Conservation (phyloP, 2,329 filamentous ascomycete genomes). For the Curvularia verruculosa region DNA sequence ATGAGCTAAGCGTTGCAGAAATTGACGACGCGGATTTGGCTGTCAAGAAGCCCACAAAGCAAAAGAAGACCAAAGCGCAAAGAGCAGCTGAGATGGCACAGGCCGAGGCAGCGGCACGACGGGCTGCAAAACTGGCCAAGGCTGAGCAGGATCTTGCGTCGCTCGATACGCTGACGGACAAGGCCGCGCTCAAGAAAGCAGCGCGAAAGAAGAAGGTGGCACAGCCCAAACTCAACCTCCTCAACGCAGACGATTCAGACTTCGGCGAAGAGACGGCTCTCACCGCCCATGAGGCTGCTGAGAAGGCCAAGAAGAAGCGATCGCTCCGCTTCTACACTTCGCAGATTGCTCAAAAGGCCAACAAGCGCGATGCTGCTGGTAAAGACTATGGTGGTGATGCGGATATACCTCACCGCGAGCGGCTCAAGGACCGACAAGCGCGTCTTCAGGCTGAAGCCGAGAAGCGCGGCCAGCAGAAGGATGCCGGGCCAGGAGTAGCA, state of each 20-base stretch:
- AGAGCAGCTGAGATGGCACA: conserved; percentile 59
- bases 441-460: conserved; percentile 89
- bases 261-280: conserved; percentile 89
- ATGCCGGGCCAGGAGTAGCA: conserved; percentile 63
- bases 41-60: conserved; percentile 43
- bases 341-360: conserved; percentile 93
- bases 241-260: conserved; percentile 74
- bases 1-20: conserved; percentile 42
- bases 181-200: conserved; percentile 55
- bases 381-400: conserved; percentile 78
- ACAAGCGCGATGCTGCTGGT: conserved; percentile 76
- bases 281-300: conserved; percentile 77
- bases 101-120: conserved; percentile 60
- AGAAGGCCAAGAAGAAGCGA: conserved; percentile 90
- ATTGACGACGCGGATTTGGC: conserved; percentile 41
- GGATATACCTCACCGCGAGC: conserved; percentile 87
- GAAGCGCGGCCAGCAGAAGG: conserved; percentile 71
- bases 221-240: conserved; percentile 41
- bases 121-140: conserved; percentile 59
- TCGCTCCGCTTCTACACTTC: conserved; percentile 97
- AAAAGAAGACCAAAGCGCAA: conserved; percentile 57
- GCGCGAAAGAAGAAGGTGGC: conserved; percentile 48
- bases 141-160: conserved; percentile 76
- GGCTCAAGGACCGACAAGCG: conserved; percentile 82
- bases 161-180: conserved; percentile 67